Evolutionary conservation across 2,329 filamentous ascomycete genomes (phyloP).

Genomic region (Penicillium hesseltinei): DNA sequence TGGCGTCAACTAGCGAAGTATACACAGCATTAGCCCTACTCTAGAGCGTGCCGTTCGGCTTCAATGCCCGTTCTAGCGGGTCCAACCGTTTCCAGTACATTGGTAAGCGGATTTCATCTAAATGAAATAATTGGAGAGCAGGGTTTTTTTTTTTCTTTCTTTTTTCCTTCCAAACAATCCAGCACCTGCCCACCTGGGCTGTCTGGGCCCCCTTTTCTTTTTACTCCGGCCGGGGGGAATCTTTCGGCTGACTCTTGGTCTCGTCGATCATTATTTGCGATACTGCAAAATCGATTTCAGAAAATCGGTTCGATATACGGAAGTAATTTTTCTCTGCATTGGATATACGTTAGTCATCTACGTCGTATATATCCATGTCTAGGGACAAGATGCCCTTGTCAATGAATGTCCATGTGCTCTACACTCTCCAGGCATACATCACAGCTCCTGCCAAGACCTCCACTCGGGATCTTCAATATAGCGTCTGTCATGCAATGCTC

Average conservation of each 20-base stretch:
- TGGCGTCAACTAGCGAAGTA: neutral
- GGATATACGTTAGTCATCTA: neutral
- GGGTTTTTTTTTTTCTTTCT: no score
- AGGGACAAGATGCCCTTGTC: neutral
- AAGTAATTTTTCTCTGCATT: neutral
- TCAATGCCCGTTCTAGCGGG: neutral
- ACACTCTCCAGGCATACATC: neutral
- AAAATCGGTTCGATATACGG: neutral
- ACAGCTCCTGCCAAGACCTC: neutral
- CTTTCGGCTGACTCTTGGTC: neutral
- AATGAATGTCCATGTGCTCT: neutral
- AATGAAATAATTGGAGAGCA: neutral
- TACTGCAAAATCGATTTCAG: neutral
- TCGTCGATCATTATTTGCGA: slow-evolving; percentile 2
- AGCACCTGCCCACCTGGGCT: neutral
- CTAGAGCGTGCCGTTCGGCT: neutral
- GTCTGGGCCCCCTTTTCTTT: slow-evolving; percentile 4
- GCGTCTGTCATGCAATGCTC: slow-evolving; percentile 4
- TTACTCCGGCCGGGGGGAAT: neutral
- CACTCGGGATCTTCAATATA: slow-evolving; percentile 5
- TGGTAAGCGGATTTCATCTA: slow-evolving; percentile 1
- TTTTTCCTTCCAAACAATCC: neutral
- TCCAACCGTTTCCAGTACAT: neutral
- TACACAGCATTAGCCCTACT: neutral
- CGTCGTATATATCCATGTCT: no score